Percentiles rank a stretch among this genome's conserved stretches.
Evolutionary conservation across 2,329 filamentous ascomycete species (phyloP).

Genomic region (Gnomoniopsis smithogilvyi): DNA sequence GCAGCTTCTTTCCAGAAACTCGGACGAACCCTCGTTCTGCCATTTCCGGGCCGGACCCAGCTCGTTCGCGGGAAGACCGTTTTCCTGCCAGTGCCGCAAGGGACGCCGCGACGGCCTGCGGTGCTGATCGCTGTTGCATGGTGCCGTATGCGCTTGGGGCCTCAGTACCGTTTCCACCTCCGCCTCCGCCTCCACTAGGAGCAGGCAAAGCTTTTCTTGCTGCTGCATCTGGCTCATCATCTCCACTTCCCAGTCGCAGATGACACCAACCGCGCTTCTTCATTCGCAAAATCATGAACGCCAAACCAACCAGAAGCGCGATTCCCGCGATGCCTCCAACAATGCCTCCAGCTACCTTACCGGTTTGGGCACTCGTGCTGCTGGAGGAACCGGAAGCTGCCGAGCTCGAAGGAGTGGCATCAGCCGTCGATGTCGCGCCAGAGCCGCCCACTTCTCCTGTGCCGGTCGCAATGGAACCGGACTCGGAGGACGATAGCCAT

Average conservation of each 20-base stretch:
- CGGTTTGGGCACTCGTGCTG: conserved; percentile 23
- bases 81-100: conserved; percentile 45
- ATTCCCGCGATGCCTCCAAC: conserved; percentile 57
- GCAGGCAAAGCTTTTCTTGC: conserved; percentile 5
- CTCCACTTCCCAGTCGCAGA: conserved; percentile 34
- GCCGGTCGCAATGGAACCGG: conserved; percentile 10
- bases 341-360: conserved; percentile 51
- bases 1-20: conserved; percentile 62
- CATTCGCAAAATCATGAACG: conserved; percentile 52
- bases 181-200: conserved; percentile 12
- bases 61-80: conserved; percentile 29
- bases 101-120: conserved; percentile 46
- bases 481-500: conserved; percentile 8
- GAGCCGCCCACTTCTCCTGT: conserved; percentile 20
- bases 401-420: conserved; percentile 23
- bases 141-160: conserved; percentile 18
- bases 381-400: conserved; percentile 21
- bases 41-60: conserved; percentile 31
- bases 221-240: conserved; percentile 19
- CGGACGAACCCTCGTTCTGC: conserved; percentile 61
- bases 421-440: conserved; percentile 22
- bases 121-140: conserved; percentile 46
- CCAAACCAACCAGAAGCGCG: conserved; percentile 52
- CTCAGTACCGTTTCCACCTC: conserved; percentile 15
- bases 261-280: conserved; percentile 40